A percentile compares a stretch with the other conserved stretches of the same genome.
Evolutionary conservation across 257 asterid genomes (phyloP).

Genomic region (Solanum chmielewskii): DNA sequence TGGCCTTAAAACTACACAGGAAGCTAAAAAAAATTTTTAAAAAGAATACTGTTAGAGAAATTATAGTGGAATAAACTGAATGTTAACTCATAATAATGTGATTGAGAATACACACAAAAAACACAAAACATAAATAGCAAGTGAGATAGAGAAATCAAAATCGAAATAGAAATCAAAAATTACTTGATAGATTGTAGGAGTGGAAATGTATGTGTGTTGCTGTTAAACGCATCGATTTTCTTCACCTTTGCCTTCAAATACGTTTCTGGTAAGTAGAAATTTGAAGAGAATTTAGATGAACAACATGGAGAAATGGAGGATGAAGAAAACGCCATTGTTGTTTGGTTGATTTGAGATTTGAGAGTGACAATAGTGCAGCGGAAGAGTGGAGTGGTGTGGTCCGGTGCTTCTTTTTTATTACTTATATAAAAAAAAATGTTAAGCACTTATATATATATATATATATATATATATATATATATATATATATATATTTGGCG

Average conservation of each 20-base stretch:
- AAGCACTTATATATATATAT: too few relatives aligned
- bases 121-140: background rate
- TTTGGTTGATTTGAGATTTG: background rate
- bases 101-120: background rate
- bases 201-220: constrained; percentile 34
- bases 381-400: background rate
- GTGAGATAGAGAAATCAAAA: background rate
- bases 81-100: background rate
- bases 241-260: background rate
- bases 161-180: too few relatives aligned
- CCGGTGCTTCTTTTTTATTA: background rate
- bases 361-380: background rate
- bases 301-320: background rate
- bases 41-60: background rate
- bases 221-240: constrained; percentile 4
- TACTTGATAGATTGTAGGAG: constrained; percentile 35
- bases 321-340: background rate
- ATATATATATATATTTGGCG: background rate
- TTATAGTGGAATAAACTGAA: background rate
- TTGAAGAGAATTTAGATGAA: background rate
- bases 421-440: too few relatives aligned
- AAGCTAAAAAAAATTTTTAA: background rate
- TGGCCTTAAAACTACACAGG: background rate
- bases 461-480: too few relatives aligned
- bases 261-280: background rate